Evolutionary conservation across 495 filamentous ascomycete genomes (phyloP).

Genomic region (Aspergillus bertholletiae): DNA sequence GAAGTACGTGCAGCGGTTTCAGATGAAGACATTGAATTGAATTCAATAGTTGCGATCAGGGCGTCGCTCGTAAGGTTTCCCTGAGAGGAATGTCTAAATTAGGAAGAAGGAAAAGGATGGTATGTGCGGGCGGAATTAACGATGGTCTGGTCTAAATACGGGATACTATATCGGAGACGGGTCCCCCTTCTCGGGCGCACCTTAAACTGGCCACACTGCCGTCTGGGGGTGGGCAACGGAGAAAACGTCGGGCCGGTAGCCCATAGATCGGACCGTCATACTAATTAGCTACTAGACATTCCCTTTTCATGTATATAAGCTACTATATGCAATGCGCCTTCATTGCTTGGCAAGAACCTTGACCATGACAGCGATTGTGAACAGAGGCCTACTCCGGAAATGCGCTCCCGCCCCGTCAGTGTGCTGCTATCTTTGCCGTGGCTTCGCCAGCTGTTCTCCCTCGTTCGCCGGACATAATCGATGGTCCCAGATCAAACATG

Average conservation of each 20-base stretch:
- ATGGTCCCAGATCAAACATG: constrained; percentile 95
- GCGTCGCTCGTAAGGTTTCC: constrained; percentile 22
- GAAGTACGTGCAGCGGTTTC: constrained; percentile 26
- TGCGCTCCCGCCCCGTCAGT: constrained; percentile 5
- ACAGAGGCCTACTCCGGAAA: constrained; percentile 12
- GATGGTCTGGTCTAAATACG: not conserved
- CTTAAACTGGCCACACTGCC: no score
- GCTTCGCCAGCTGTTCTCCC: constrained; percentile 49
- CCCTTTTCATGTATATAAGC: no score
- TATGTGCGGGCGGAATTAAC: not conserved
- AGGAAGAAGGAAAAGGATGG: constrained; percentile 2
- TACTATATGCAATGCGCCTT: no score
- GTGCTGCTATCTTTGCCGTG: constrained; percentile 23
- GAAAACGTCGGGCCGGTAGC: constrained; percentile 32
- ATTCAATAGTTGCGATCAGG: constrained; percentile 14
- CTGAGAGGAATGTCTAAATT: not conserved
- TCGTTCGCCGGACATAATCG: constrained; percentile 73
- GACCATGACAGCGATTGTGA: constrained; percentile 15
- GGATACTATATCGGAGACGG: not conserved
- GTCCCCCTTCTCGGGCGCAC: no score
- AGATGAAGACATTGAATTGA: constrained; percentile 45
- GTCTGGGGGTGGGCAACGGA: constrained; percentile 31
- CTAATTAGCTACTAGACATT: no score
- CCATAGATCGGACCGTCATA: not conserved
- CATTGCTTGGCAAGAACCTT: not conserved